These are phyloP conservation scores for Colletotrichum sp. DNA, from an alignment of 2,329 filamentous ascomycete genomes.

Conservation along the genomic window DNA sequence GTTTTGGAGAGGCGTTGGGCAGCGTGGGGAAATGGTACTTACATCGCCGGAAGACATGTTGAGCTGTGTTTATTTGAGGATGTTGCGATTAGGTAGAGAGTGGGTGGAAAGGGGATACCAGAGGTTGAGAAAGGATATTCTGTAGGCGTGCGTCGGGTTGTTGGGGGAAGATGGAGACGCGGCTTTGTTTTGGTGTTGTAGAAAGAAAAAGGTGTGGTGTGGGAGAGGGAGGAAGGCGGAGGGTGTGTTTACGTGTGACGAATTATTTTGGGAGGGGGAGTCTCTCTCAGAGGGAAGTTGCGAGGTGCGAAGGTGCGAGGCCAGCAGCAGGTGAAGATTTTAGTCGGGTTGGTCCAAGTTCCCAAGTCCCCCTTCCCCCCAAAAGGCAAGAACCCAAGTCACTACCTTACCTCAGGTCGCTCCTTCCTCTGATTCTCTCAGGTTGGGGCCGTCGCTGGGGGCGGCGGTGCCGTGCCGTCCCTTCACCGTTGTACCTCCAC, in stretches of 20 bases:
- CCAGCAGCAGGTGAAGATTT: slow-evolving; percentile 18
- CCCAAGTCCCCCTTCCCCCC: background rate
- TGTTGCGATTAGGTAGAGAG: slow-evolving; percentile 7
- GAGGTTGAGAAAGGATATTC: background rate
- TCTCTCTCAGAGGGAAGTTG: slow-evolving; percentile 17
- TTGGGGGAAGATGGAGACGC: slow-evolving; percentile 15
- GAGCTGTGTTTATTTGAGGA: slow-evolving; percentile 11
- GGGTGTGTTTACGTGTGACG: slow-evolving; percentile 23
- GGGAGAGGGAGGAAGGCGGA: slow-evolving; percentile 16
- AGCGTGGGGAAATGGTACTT: slow-evolving; percentile 19
- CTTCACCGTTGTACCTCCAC: background rate
- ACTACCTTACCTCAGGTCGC: background rate
- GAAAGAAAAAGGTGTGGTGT: slow-evolving; percentile 18
- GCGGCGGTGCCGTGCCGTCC: background rate
- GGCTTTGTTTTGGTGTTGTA: slow-evolving; percentile 20
- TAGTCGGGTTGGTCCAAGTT: slow-evolving; percentile 19
- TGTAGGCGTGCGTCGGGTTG: slow-evolving; percentile 10
- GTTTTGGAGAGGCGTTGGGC: slow-evolving; percentile 20
- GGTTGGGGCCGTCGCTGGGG: background rate
- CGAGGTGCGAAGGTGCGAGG: slow-evolving; percentile 11
- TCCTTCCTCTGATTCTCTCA: slow-evolving; percentile 8
- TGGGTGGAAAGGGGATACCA: background rate
- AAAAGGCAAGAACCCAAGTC: background rate
- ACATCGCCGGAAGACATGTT: slow-evolving; percentile 25
- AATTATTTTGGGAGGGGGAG: slow-evolving; percentile 21